These are phyloP conservation scores for Saitozyma sp. DNA, from an alignment of 768 basidiomycete species.

Conservation along the genomic window DNA sequence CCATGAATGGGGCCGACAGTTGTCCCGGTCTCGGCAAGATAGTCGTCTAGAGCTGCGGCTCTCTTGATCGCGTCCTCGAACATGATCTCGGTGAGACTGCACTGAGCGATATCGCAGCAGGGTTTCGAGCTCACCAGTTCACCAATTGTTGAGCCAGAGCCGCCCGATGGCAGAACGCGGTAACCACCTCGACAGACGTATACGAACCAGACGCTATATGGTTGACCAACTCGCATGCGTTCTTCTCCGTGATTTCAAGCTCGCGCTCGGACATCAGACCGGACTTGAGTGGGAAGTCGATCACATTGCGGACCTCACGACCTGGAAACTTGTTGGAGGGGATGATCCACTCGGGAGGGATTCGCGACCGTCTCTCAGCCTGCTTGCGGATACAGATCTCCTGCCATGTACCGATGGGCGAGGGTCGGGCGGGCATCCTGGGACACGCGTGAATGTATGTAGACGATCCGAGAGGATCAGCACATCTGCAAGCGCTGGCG, in stretches of 20 bases:
- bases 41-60: slow-evolving; percentile 28
- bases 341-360: no score
- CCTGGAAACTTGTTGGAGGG: no score
- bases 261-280: slow-evolving; percentile 25
- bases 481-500: no score
- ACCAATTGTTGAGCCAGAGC: slow-evolving; percentile 39
- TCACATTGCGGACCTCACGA: slow-evolving; percentile 11
- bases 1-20: slow-evolving; percentile 59
- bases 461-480: no score
- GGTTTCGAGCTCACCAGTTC: background rate
- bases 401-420: no score
- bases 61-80: slow-evolving; percentile 55
- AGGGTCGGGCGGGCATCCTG: no score
- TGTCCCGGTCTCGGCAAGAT: slow-evolving; percentile 51
- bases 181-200: slow-evolving; percentile 24
- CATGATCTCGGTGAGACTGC: slow-evolving; percentile 67
- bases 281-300: slow-evolving; percentile 28
- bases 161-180: slow-evolving; percentile 38
- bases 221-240: slow-evolving; percentile 21
- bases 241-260: slow-evolving; percentile 31
- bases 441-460: no score
- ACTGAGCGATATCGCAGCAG: slow-evolving; percentile 4
- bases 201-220: slow-evolving; percentile 17
- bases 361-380: no score
- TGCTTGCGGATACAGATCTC: no score